A percentile compares a stretch with the other conserved stretches of the same genome.
phyloP scores from a whole-genome alignment of 2,329 filamentous ascomycete genomes.

The Colletotrichum horii region DNA sequence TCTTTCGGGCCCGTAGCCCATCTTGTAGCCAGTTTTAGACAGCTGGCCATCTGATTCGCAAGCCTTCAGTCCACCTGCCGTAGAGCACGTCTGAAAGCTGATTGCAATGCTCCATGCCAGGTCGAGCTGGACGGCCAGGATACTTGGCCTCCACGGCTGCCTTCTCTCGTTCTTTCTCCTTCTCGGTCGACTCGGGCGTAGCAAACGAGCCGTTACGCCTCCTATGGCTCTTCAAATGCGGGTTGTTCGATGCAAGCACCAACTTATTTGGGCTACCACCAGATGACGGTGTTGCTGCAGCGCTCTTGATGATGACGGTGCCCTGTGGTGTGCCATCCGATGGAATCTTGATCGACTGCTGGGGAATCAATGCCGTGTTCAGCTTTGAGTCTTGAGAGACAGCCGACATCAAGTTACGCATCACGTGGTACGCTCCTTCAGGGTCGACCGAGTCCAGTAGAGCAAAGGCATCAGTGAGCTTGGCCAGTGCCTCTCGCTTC shows the following conservation, averaged over 20 bases:
- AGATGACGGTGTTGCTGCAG: conserved; percentile 26
- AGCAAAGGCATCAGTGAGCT: conserved; percentile 84
- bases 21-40: conserved; percentile 27
- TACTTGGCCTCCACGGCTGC: conserved; percentile 56
- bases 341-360: conserved; percentile 42
- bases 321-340: conserved; percentile 54
- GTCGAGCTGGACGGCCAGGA: conserved; percentile 57
- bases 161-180: conserved; percentile 53
- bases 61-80: conserved; percentile 84
- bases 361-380: conserved; percentile 49
- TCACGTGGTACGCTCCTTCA: conserved; percentile 85
- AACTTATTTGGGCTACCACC: conserved; percentile 65
- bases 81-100: conserved; percentile 91
- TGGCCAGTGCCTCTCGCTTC: conserved; percentile 84
- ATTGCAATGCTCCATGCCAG: conserved; percentile 91
- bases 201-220: conserved; percentile 61
- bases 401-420: conserved; percentile 78
- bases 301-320: conserved; percentile 63
- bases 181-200: conserved; percentile 41
- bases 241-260: conserved; percentile 80
- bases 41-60: conserved; percentile 73
- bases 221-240: conserved; percentile 81
- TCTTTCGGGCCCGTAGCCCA: not conserved
- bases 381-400: conserved; percentile 75
- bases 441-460: conserved; percentile 86